Conservation (phyloP, 371 early-diverging fungal genomes). For the Haplosporangium sp. region DNA sequence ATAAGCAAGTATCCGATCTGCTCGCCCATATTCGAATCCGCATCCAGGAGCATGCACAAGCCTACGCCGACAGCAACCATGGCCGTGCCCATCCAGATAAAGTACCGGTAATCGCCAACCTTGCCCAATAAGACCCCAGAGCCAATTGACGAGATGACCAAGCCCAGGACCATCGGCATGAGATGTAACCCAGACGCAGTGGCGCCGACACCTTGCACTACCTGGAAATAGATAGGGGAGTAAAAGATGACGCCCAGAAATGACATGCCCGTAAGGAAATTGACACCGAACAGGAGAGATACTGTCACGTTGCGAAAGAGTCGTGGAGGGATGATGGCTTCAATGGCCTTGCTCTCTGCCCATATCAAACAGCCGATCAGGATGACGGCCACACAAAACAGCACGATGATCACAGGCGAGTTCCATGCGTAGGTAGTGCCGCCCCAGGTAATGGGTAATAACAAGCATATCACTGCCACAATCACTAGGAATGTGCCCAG, state of each 20-base stretch:
- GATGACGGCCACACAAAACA: slow-evolving; percentile 57
- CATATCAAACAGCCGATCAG: slow-evolving; percentile 52
- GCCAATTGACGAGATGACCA: slow-evolving; percentile 37
- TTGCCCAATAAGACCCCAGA: slow-evolving; percentile 46
- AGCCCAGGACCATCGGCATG: slow-evolving; percentile 66
- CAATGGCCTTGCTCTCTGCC: slow-evolving; percentile 57
- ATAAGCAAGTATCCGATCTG: slow-evolving; percentile 69
- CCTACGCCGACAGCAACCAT: slow-evolving; percentile 59
- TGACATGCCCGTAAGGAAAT: slow-evolving; percentile 64
- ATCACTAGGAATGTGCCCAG: slow-evolving; percentile 66
- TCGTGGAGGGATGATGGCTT: slow-evolving; percentile 66
- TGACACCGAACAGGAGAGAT: slow-evolving; percentile 56
- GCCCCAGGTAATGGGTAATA: slow-evolving; percentile 70
- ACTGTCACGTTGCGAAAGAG: slow-evolving; percentile 62
- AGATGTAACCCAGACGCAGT: slow-evolving; percentile 69
- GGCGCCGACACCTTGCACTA: slow-evolving; percentile 68
- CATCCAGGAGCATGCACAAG: slow-evolving; percentile 61
- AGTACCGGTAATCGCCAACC: slow-evolving; percentile 51
- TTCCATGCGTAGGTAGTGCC: slow-evolving; percentile 67
- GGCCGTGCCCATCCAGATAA: slow-evolving; percentile 59
- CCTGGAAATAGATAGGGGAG: slow-evolving; percentile 84
- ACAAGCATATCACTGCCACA: slow-evolving; percentile 59
- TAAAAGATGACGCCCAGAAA: slow-evolving; percentile 69
- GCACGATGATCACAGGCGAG: slow-evolving; percentile 59
- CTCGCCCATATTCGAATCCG: slow-evolving; percentile 54